Percentiles rank a stretch among this genome's conserved stretches.
Evolutionary conservation across 148 eudicot species (phyloP).

Genomic region (Rhododendron ovatum): DNA sequence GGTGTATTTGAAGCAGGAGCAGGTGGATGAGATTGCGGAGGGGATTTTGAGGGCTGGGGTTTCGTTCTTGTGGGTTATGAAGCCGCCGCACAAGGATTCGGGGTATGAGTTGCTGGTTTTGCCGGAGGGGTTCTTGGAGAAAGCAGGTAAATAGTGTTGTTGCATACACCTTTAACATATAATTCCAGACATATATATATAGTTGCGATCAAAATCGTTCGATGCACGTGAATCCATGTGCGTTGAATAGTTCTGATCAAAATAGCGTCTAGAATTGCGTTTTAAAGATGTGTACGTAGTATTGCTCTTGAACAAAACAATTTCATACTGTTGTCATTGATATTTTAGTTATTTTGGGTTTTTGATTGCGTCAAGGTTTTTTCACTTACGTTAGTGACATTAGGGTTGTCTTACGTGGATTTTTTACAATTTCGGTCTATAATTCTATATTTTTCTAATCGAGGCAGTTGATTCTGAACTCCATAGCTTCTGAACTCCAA

Average conservation of each 20-base stretch:
- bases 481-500: no score
- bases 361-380: not conserved
- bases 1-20: constrained; percentile 55
- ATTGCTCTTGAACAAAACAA: not conserved
- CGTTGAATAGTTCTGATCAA: no score
- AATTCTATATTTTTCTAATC: no score
- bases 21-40: constrained; percentile 59
- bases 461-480: no score
- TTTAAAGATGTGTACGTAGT: not conserved
- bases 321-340: no score
- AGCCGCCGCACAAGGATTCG: constrained; percentile 41
- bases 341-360: not conserved
- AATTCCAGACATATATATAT: no score
- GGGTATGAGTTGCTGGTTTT: constrained; percentile 21
- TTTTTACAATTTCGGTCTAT: no score
- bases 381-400: not conserved
- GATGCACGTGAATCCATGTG: no score
- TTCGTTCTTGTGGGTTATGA: constrained; percentile 71
- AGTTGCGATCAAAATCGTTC: no score
- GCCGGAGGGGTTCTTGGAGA: constrained; percentile 58
- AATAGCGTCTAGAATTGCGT: no score
- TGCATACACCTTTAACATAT: no score
- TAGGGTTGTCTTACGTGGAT: not conserved
- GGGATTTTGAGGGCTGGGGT: constrained; percentile 48
- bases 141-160: not conserved